phyloP scores from a whole-genome alignment of 495 filamentous ascomycete species.

The Podospora sp. region DNA sequence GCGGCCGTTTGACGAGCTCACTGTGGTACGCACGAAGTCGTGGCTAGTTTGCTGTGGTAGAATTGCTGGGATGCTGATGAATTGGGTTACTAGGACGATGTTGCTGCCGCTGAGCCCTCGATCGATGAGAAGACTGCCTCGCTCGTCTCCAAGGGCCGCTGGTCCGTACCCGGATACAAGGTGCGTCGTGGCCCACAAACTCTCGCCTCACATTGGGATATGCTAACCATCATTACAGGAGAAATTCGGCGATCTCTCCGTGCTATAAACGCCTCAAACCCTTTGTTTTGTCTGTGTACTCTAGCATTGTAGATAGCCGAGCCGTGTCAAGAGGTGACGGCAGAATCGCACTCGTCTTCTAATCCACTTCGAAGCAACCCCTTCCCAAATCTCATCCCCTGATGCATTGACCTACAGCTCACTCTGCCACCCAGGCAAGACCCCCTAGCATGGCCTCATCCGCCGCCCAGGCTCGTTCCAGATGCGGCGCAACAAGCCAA shows the following conservation, averaged over 20 bases:
- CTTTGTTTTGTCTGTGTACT: conserved; percentile 56
- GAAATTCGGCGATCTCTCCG: conserved; percentile 95
- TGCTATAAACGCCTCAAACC: conserved; percentile 65
- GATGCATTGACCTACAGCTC: neutral
- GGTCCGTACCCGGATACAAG: conserved; percentile 98
- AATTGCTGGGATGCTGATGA: conserved; percentile 25
- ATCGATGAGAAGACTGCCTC: conserved; percentile 93
- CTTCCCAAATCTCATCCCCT: neutral
- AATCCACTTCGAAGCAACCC: neutral
- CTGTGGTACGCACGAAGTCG: conserved; percentile 69
- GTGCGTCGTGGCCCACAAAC: conserved; percentile 51
- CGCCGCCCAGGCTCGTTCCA: conserved; percentile 29
- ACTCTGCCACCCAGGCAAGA: conserved; percentile 35
- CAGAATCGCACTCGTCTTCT: conserved; percentile 32
- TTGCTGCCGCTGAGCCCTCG: conserved; percentile 86
- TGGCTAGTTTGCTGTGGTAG: neutral
- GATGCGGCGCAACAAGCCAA: conserved; percentile 37
- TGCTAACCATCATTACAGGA: conserved; percentile 59
- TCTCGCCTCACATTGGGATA: neutral
- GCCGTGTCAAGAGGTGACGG: conserved; percentile 26
- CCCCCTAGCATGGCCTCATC: conserved; percentile 50
- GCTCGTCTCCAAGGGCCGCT: conserved; percentile 95
- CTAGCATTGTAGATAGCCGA: conserved; percentile 60
- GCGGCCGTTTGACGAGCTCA: conserved; percentile 94
- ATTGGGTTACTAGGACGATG: conserved; percentile 71